These are phyloP conservation scores for Heteromeles arbutifolia DNA, from an alignment of 306 rosid genomes.

Conservation along the genomic window DNA sequence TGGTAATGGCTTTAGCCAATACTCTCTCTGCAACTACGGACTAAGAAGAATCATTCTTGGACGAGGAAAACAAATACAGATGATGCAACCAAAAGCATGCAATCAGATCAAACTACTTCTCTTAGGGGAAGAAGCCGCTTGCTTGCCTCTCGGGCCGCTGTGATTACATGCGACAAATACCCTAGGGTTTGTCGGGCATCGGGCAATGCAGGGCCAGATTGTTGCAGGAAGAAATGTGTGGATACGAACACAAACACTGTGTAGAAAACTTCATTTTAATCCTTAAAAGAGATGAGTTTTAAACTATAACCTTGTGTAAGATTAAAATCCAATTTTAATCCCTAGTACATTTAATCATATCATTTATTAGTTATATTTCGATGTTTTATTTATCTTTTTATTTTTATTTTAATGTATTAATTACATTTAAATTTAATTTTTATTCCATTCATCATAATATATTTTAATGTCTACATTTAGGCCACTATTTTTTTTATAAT, in stretches of 20 bases:
- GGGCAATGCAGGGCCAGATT: conserved; percentile 38
- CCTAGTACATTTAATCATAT: no score
- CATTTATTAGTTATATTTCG: no score
- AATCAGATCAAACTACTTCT: not conserved
- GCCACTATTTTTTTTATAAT: no score
- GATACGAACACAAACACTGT: conserved; percentile 24
- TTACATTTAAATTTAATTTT: no score
- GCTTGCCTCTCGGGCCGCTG: conserved; percentile 9
- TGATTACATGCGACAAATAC: conserved; percentile 39
- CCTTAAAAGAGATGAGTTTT: no score
- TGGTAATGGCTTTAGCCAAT: conserved; percentile 35
- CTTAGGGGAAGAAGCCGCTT: conserved; percentile 30
- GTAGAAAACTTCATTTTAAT: no score
- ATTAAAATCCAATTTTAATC: no score
- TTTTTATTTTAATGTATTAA: no score
- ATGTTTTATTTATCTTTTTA: no score
- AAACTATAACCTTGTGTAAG: no score
- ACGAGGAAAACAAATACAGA: not conserved
- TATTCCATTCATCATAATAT: no score
- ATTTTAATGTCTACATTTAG: no score
- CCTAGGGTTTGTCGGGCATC: conserved; percentile 31
- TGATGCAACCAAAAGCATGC: not conserved
- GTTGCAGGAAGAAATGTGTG: conserved; percentile 54
- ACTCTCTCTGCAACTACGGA: conserved; percentile 14
- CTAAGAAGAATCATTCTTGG: not conserved